phyloP scores from a whole-genome alignment of 768 basidiomycete genomes.

The Mycena amicta region DNA sequence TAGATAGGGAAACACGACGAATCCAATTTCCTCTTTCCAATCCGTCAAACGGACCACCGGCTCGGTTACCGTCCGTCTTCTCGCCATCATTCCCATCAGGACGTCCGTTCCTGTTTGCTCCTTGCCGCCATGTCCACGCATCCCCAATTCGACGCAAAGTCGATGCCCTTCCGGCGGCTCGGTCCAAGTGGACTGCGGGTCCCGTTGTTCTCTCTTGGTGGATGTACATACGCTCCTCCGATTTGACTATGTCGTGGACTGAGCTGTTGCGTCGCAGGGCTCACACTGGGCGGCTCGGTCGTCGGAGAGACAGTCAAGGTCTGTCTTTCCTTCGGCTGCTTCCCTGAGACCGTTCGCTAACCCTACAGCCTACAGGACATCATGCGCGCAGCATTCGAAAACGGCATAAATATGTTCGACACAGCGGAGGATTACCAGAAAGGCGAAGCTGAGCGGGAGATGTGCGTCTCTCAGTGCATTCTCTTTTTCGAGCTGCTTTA shows the following conservation, averaged over 20 bases:
- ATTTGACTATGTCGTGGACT: background rate
- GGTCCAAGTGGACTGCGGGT: slow-evolving; percentile 19
- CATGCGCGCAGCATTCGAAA: slow-evolving; percentile 75
- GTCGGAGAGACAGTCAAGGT: slow-evolving; percentile 54
- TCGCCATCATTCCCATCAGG: background rate
- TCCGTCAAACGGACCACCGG: background rate
- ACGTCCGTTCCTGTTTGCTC: too few relatives aligned
- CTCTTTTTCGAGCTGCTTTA: background rate
- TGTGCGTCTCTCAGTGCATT: too few relatives aligned
- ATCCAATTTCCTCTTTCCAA: background rate
- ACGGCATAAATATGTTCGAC: slow-evolving; percentile 78
- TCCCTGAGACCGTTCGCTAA: too few relatives aligned
- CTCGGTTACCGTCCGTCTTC: background rate
- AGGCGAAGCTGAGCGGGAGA: slow-evolving; percentile 74
- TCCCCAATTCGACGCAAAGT: slow-evolving; percentile 3
- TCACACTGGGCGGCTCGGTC: slow-evolving; percentile 35
- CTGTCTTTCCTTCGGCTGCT: too few relatives aligned
- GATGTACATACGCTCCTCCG: slow-evolving; percentile 8
- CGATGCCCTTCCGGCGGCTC: slow-evolving; percentile 17
- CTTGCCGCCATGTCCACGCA: background rate
- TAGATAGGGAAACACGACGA: background rate
- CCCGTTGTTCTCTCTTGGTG: slow-evolving; percentile 19
- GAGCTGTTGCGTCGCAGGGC: slow-evolving; percentile 8
- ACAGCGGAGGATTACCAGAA: slow-evolving; percentile 65
- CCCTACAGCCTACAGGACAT: slow-evolving; percentile 55